phyloP scores from a whole-genome alignment of 257 asterid species.

The Fraxinus quadrangulata region DNA sequence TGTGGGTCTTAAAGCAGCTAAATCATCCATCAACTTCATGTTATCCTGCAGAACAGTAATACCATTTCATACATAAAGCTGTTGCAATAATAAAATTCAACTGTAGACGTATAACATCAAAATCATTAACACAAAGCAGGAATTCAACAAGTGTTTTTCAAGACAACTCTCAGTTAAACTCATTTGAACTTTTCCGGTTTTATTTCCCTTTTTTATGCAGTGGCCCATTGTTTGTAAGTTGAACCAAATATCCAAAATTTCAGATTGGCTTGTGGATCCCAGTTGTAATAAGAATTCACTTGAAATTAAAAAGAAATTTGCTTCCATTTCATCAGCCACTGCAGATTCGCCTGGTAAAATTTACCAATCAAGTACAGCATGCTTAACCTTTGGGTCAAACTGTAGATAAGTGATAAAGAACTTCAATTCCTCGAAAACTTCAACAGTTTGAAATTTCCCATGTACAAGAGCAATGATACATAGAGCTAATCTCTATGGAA shows the following conservation, averaged over 20 bases:
- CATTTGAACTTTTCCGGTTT: background rate
- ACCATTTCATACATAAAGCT: constrained; percentile 24
- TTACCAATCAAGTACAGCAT: background rate
- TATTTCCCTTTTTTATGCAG: constrained; percentile 5
- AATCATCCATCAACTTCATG: constrained; percentile 89
- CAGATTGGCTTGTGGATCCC: constrained; percentile 3
- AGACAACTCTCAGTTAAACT: constrained; percentile 6
- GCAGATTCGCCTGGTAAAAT: constrained; percentile 11
- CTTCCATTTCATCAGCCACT: constrained; percentile 4
- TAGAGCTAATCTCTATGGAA: background rate
- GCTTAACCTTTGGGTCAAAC: constrained; percentile 7
- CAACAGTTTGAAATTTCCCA: background rate
- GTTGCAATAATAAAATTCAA: constrained; percentile 15
- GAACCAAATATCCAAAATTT: constrained; percentile 2
- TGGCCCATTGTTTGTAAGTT: constrained; percentile 4
- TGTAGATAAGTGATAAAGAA: background rate
- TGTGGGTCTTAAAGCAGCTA: constrained; percentile 87
- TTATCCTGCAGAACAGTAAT: constrained; percentile 66
- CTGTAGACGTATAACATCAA: constrained; percentile 7
- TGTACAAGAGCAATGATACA: constrained; percentile 26
- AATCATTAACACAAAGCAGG: background rate
- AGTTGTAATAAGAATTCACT: constrained; percentile 8
- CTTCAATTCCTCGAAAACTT: background rate
- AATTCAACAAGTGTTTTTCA: background rate
- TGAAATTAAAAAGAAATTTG: constrained; percentile 6